Evolutionary conservation across 306 rosid genomes (phyloP).

Genomic region (Mimosa bimucronata): DNA sequence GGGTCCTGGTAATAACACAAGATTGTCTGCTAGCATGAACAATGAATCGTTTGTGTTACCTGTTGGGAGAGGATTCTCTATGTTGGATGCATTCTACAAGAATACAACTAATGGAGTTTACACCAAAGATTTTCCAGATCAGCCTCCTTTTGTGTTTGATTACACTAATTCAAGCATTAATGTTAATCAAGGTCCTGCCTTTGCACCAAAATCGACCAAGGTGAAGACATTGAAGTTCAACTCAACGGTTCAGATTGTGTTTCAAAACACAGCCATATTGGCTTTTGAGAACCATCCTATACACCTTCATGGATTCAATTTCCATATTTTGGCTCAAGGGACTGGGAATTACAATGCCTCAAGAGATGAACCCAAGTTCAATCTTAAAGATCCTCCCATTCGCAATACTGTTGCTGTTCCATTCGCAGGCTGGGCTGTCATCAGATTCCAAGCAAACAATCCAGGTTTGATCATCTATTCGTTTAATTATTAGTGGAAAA

Average conservation of each 20-base stretch:
- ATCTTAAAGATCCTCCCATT: conserved; percentile 44
- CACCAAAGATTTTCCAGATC: conserved; percentile 48
- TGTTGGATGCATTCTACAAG: conserved; percentile 49
- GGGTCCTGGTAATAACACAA: background rate
- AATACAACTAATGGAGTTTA: conserved; percentile 42
- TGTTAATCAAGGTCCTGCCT: background rate
- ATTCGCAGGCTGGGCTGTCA: conserved; percentile 58
- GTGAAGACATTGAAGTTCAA: conserved; percentile 53
- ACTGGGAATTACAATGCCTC: conserved; percentile 41
- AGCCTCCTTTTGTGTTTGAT: conserved; percentile 48
- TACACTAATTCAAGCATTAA: conserved; percentile 42
- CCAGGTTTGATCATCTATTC: conserved; percentile 25
- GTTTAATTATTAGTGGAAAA: background rate
- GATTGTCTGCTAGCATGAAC: conserved; percentile 62
- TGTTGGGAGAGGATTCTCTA: conserved; percentile 23
- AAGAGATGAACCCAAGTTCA: conserved; percentile 42
- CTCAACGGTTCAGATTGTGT: conserved; percentile 55
- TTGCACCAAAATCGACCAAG: conserved; percentile 51
- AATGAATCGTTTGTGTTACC: conserved; percentile 58
- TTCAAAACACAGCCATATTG: conserved; percentile 51
- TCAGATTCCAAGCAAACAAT: conserved; percentile 39
- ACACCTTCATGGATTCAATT: conserved; percentile 39
- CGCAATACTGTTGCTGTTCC: conserved; percentile 62
- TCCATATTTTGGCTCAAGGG: conserved; percentile 38
- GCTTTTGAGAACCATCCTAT: conserved; percentile 35